Conservation (phyloP, 495 filamentous ascomycete genomes). For the Aspergillus campestris region DNA sequence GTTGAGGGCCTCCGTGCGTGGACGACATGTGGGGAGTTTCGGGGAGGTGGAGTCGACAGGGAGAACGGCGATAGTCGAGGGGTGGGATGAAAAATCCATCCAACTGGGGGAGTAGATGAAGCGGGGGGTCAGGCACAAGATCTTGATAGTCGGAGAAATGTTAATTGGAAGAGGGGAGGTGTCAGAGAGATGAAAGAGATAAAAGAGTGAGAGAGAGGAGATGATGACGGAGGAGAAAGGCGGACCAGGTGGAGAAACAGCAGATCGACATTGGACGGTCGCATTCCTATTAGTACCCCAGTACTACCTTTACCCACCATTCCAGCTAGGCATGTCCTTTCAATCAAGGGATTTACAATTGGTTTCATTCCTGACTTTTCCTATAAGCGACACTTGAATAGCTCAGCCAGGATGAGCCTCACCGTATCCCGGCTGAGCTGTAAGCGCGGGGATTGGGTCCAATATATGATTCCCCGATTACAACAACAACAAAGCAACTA, state of each 20-base stretch:
- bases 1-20: slow-evolving; percentile 15
- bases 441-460: no score
- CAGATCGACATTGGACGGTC: no score
- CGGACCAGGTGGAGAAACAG: slow-evolving; percentile 4
- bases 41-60: slow-evolving; percentile 5
- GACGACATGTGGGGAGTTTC: background rate
- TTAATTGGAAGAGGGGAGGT: background rate
- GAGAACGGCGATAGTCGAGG: background rate
- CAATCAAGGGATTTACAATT: no score
- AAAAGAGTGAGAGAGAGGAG: background rate
- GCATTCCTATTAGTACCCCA: background rate
- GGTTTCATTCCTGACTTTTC: no score
- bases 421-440: no score
- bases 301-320: background rate
- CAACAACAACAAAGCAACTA: no score
- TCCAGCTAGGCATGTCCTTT: background rate
- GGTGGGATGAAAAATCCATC: no score
- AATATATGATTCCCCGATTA: no score
- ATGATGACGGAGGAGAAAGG: background rate
- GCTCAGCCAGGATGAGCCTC: no score
- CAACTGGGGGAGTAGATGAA: slow-evolving; percentile 15
- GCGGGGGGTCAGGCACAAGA: slow-evolving; percentile 13
- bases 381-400: no score
- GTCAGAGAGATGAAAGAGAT: background rate
- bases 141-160: no score